phyloP scores from a whole-genome alignment of 352 stramenopile genomes.

The Pythium brachiatum region DNA sequence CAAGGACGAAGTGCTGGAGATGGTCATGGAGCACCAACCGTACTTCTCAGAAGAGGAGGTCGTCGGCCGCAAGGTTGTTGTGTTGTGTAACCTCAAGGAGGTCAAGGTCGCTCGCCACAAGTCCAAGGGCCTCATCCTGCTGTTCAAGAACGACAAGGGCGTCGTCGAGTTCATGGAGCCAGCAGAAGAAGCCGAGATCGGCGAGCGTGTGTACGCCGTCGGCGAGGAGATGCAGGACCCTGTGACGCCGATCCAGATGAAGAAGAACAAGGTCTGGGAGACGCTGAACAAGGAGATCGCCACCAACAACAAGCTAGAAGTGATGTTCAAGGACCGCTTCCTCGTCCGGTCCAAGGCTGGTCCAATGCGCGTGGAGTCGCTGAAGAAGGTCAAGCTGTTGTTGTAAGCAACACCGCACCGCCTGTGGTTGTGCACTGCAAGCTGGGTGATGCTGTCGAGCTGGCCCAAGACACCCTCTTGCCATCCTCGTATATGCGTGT shows the following conservation, averaged over 20 bases:
- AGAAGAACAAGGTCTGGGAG: conserved; percentile 87
- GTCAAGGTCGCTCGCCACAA: conserved; percentile 65
- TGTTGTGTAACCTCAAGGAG: conserved; percentile 77
- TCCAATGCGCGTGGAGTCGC: conserved; percentile 55
- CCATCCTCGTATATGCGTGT: not conserved
- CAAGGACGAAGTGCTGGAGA: conserved; percentile 69
- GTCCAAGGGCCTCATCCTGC: conserved; percentile 62
- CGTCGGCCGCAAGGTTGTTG: conserved; percentile 62
- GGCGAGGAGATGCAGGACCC: conserved; percentile 68
- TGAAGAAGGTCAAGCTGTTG: conserved; percentile 41
- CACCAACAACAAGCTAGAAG: conserved; percentile 73
- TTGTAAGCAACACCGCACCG: conserved; percentile 3
- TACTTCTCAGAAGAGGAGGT: conserved; percentile 76
- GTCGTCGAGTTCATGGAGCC: conserved; percentile 64
- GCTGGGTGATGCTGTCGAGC: not conserved
- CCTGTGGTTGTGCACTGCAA: not conserved
- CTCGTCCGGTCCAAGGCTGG: conserved; percentile 52
- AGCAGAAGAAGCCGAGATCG: conserved; percentile 54
- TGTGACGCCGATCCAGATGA: conserved; percentile 78
- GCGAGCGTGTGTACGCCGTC: conserved; percentile 69
- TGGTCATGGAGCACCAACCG: conserved; percentile 77
- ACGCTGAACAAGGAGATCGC: conserved; percentile 69
- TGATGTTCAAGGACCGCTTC: conserved; percentile 68
- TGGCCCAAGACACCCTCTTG: not conserved
- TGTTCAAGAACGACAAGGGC: conserved; percentile 51